Conservation (phyloP, 2,329 filamentous ascomycete genomes). For the Teratosphaeria viscida region DNA sequence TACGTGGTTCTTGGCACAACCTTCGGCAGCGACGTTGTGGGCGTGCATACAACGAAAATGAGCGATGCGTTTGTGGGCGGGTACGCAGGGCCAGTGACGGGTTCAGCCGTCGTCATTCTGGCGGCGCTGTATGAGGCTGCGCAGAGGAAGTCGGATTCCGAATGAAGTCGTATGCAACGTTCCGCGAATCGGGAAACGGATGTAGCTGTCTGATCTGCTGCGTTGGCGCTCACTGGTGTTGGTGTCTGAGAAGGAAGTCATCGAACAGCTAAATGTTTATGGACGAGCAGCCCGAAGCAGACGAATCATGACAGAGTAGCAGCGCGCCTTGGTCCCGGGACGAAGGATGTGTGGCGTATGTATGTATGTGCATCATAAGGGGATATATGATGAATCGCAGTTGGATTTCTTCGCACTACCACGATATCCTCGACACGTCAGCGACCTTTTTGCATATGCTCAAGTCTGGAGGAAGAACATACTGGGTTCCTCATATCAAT, state of each 20-base stretch:
- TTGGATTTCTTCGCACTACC: too few relatives aligned
- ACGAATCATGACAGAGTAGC: background rate
- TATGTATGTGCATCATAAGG: too few relatives aligned
- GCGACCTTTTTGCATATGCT: too few relatives aligned
- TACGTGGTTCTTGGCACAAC: slow-evolving; percentile 58
- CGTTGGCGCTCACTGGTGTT: background rate
- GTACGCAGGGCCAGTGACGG: slow-evolving; percentile 58
- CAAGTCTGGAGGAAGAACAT: too few relatives aligned
- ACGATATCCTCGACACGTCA: too few relatives aligned
- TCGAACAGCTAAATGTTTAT: background rate
- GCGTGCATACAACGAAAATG: slow-evolving; percentile 48
- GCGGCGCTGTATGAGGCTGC: slow-evolving; percentile 69
- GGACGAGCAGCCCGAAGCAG: background rate
- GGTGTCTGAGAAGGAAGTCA: background rate
- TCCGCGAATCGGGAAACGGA: background rate
- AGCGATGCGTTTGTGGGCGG: slow-evolving; percentile 59
- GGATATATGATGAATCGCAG: too few relatives aligned
- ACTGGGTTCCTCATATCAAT: too few relatives aligned
- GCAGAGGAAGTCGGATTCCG: slow-evolving; percentile 36
- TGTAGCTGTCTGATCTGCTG: background rate
- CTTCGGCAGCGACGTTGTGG: slow-evolving; percentile 49
- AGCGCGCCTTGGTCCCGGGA: too few relatives aligned
- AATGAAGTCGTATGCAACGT: background rate
- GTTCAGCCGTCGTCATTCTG: slow-evolving; percentile 56
- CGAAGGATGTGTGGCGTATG: too few relatives aligned